Conservation (phyloP, 2,329 filamentous ascomycete species). For the Tothia fuscella region DNA sequence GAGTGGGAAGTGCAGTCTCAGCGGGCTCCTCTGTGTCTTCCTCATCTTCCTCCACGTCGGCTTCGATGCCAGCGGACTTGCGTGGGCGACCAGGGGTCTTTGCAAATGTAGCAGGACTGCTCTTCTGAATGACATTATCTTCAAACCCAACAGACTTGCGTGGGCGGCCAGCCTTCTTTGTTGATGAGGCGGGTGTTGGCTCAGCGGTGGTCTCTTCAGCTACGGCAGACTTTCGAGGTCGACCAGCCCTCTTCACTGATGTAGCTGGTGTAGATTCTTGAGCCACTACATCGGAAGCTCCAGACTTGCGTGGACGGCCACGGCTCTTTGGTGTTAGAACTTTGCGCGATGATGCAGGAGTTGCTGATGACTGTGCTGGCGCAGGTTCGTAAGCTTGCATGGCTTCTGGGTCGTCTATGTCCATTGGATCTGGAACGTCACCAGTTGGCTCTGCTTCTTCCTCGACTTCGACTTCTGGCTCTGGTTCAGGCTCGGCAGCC, state of each 20-base stretch:
- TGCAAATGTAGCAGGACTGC: constrained; percentile 6
- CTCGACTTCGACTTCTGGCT: constrained; percentile 5
- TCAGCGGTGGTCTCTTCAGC: not conserved
- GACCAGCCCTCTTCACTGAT: not conserved
- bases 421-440: not conserved
- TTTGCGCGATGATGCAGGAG: not conserved
- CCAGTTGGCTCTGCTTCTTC: not conserved
- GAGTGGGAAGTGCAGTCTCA: not conserved
- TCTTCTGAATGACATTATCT: too few relatives aligned
- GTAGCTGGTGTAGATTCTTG: not conserved
- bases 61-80: not conserved
- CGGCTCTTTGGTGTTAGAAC: constrained; percentile 3
- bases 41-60: constrained; percentile 4
- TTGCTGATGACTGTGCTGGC: not conserved
- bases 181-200: not conserved
- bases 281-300: not conserved
- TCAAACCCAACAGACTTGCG: too few relatives aligned
- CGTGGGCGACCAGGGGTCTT: constrained; percentile 12
- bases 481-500: not conserved
- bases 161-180: not conserved
- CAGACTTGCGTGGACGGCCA: not conserved
- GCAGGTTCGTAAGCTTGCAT: too few relatives aligned
- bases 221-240: not conserved
- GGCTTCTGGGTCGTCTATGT: not conserved
- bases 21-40: constrained; percentile 6